Evolutionary conservation across 1,139 yeast genomes (phyloP).

Genomic region (Candida pseudocylindracea): DNA sequence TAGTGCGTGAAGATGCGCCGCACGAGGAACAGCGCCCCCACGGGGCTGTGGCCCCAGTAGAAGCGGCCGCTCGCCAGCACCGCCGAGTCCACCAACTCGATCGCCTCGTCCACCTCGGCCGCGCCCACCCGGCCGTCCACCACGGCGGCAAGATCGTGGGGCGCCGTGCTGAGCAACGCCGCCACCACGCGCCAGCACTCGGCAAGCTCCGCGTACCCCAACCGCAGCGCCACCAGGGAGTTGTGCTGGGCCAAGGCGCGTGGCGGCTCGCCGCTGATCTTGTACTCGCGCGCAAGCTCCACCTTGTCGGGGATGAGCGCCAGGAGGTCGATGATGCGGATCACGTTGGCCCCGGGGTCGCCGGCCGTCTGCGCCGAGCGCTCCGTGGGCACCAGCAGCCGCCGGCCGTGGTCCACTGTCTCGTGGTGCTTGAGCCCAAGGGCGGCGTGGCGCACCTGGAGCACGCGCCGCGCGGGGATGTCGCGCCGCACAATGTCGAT

Average conservation of each 20-base stretch:
- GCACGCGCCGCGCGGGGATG: constrained; percentile 5
- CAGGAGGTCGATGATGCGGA: constrained; percentile 42
- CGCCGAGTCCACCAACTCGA: constrained; percentile 5
- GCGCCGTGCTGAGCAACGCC: constrained; percentile 11
- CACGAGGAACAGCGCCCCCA: constrained; percentile 57
- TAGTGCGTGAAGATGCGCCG: constrained; percentile 41
- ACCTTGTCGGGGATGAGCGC: constrained; percentile 56
- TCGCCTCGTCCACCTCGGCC: constrained; percentile 5
- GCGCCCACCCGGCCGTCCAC: constrained; percentile 2
- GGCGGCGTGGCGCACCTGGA: not conserved
- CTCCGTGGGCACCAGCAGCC: too few relatives aligned
- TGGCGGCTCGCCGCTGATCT: constrained; percentile 45
- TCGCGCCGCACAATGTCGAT: not conserved
- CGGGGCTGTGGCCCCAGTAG: constrained; percentile 68
- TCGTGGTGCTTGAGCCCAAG: constrained; percentile 5
- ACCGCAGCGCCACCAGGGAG: constrained; percentile 43
- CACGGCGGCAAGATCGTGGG: constrained; percentile 1
- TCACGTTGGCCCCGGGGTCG: constrained; percentile 16
- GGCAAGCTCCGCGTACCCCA: constrained; percentile 40
- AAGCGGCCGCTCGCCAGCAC: constrained; percentile 10
- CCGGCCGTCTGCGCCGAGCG: too few relatives aligned
- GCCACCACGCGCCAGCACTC: constrained; percentile 62
- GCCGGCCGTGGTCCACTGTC: constrained; percentile 2
- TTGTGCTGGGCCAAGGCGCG: constrained; percentile 47
- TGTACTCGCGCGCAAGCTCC: constrained; percentile 59